Evolutionary conservation across 305 asterid genomes (phyloP), one percentile per base, ranked within the genome.

Genomic region (Solanum hybrid): DNA sequence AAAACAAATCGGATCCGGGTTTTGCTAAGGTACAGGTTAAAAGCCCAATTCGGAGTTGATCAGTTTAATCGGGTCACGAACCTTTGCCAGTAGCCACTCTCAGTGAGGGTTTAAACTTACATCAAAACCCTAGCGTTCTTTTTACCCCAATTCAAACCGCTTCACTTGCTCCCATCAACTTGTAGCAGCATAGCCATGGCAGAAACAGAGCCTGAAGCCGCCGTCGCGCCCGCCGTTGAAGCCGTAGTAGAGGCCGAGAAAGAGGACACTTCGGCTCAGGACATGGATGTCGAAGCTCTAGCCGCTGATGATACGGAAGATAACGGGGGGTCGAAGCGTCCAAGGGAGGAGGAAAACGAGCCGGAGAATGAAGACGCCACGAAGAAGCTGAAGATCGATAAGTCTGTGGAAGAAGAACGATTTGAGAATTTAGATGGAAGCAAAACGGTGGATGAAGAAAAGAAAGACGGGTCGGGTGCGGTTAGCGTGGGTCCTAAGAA

Each of bases 401-500:
- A 91, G 42, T 87, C 93, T 36, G 90, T 86, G 1, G 91, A 92
- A 90, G 95, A 90, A 69, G 4, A 88, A 88, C 14, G 86, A 64
- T 35, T 78, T 4, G 90, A 34, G 75, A 51, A 51, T 13, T 88
- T 88, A 67, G 89, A 87, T 3, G 40, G 40, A 73, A 39, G 29
- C 6, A 28, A 28, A 71, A 82, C 35, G 18, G 73, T 73, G 39
- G 39, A 71, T 29, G 86, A 90, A 51, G 86, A 71, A 51, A 42
- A 85, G 89, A 91, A 29, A 86, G 46, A 33, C 57, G 92, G 37
- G 37, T 83, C 92, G 51, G 92, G 76, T 61, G 88, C 88, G 67
- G 92, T 91, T 86, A 77, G 78, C 6, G 74, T 96, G 87, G 98
- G 99, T 16, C 96, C 96, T 36, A 96, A 95, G 93, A 91, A 91